Evolutionary conservation across 2,329 filamentous ascomycete species (phyloP), one percentile per base, ranked within the genome.

Genomic region (Ploettnerulaceae sp.): DNA sequence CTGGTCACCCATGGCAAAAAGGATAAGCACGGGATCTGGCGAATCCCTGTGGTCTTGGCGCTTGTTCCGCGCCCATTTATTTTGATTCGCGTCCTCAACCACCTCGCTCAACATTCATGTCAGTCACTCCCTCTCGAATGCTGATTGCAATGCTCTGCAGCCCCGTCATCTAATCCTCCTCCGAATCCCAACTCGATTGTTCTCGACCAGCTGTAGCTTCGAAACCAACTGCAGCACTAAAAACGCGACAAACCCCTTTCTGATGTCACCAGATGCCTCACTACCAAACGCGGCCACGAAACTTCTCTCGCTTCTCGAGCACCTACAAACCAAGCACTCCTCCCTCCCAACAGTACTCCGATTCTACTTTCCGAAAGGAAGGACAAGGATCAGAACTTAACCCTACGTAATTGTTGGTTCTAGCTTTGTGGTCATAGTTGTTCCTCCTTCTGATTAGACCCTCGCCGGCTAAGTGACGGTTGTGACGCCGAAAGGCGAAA

Each of bases 381-480:
- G 80, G 74, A 79, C 73, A 73, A 72, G 69, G 72, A 69, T 84
- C 82, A 88, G 86, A 90, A 90, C 86, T 90, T 95, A 95, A 95
- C 90, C 90, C 90, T 95, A 95, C 86, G 77, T 72, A 72, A 69
- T 71, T 65, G 67, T 72, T 81, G 85, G 86, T 87, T 82, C 80
- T 64, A 86, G 85, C 76, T 62, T 89, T 86, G 81, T 80, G 79
- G 74, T 75, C 67, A 72, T 71, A 77, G 82, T 84, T 81, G 81
- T 81, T 69, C 75, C 70, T 76, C 69, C 71, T 72, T 71, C 75
- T 75, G 80, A 90, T 65, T 89, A 89, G 68, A 69, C 64, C 48
- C 56, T 49, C 49, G 41, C 47, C 51, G 51, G 54, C 51, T 38
- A 37, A 54, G 47, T 52, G 48, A 53, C 48, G 51, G 56, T 54